phyloP scores from a whole-genome alignment of 148 eudicot genomes.

The Polygonum aviculare region DNA sequence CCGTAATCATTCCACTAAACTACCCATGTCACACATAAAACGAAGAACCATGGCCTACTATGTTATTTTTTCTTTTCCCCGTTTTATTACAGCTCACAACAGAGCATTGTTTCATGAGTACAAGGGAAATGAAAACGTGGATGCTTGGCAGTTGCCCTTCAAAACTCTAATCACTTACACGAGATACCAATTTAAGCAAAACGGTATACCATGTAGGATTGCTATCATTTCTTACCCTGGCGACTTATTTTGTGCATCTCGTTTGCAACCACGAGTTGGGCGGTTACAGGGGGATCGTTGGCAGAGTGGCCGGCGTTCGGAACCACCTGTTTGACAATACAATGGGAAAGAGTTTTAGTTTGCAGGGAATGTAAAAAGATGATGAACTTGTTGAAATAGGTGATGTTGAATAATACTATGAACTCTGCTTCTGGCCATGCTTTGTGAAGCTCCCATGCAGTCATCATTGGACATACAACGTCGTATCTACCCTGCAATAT shows the following conservation, averaged over 20 bases:
- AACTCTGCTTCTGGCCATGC: conserved; percentile 98
- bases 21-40: no score
- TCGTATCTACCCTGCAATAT: conserved; percentile 86
- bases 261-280: conserved; percentile 88
- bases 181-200: neutral
- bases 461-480: conserved; percentile 86
- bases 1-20: no score
- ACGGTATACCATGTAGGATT: neutral
- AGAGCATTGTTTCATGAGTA: neutral
- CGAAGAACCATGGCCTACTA: neutral
- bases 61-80: no score
- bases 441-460: conserved; percentile 99
- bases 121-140: neutral
- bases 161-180: neutral
- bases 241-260: conserved; percentile 56
- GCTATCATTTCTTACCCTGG: conserved; percentile 12
- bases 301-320: conserved; percentile 92
- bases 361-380: neutral
- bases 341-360: neutral
- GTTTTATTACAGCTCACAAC: neutral
- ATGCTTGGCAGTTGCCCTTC: neutral
- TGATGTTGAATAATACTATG: conserved; percentile 36
- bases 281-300: conserved; percentile 72
- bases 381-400: neutral
- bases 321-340: conserved; percentile 52